Evolutionary conservation across 805 yeast species (phyloP).

Genomic region (Teunomyces tritomae): DNA sequence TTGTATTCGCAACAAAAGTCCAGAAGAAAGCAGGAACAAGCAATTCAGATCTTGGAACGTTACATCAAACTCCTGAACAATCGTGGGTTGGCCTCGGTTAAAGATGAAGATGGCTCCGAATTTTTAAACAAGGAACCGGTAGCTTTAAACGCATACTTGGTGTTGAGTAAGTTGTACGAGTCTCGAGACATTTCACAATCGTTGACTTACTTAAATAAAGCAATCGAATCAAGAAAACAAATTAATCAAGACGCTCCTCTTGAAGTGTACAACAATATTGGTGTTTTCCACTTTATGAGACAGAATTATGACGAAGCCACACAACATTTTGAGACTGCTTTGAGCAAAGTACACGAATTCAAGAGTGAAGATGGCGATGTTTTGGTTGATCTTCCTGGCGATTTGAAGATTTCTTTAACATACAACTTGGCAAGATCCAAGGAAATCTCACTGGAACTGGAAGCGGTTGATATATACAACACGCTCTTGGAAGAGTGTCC

Average conservation of each 20-base stretch:
- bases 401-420: constrained; percentile 29
- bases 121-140: constrained; percentile 49
- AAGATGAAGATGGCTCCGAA: constrained; percentile 17
- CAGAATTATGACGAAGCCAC: constrained; percentile 59
- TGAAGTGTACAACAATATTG: constrained; percentile 77
- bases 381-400: constrained; percentile 22
- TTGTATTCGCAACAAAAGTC: constrained; percentile 56
- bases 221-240: constrained; percentile 50
- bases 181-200: constrained; percentile 64
- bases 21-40: constrained; percentile 44
- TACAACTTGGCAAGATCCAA: constrained; percentile 78
- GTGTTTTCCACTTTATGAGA: constrained; percentile 72
- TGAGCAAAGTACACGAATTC: constrained; percentile 33
- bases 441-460: constrained; percentile 43
- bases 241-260: constrained; percentile 47
- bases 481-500: constrained; percentile 61
- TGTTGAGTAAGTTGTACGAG: constrained; percentile 71
- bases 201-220: constrained; percentile 57
- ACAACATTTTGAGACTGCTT: constrained; percentile 51
- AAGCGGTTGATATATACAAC: constrained; percentile 49
- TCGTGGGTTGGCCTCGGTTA: constrained; percentile 29
- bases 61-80: constrained; percentile 64
- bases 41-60: constrained; percentile 64
- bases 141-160: constrained; percentile 60
- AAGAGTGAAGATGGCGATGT: constrained; percentile 42